Evolutionary conservation across 192 early-diverging fungal genomes (phyloP), one percentile per base, ranked within the genome.

Genomic region (Tieghemiomyces parasiticus): DNA sequence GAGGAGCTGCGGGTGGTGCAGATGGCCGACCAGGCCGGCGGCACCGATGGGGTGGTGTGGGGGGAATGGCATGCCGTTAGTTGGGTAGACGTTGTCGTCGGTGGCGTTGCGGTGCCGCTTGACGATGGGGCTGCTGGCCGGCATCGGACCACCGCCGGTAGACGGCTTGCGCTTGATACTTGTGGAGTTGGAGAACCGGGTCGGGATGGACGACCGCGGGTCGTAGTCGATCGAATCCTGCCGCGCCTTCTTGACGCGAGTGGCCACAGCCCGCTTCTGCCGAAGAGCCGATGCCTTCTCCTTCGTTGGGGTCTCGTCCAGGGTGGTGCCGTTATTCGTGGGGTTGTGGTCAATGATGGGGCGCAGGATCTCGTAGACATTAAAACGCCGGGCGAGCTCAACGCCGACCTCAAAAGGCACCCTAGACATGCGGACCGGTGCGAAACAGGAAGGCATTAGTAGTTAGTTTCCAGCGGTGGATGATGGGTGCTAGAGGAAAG

Each of bases 391-490:
- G 24, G 92, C 92, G 0, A 99, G 68, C 46, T 81, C 72, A 6
- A 88, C 77, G n/a, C 87, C 92, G 13, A 88, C 77, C 35, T 78
- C 76, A 67, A 85, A 89, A 2, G 95, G 95, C 8, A 99, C 83
- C 89, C 89, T 89, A 35, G 68, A 22, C 10, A 26, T 42, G 38
- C 19, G 46, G n/a, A n/a, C n/a, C n/a, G n/a, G n/a, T n/a, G n/a
- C n/a, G n/a, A n/a, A n/a, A n/a, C n/a, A n/a, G n/a, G n/a, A n/a
- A n/a, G n/a, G n/a, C n/a, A n/a, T n/a, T n/a, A n/a, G n/a, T n/a
- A n/a, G n/a, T n/a, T n/a, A n/a, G n/a, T n/a, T n/a, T n/a, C n/a
- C n/a, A n/a, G n/a, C n/a, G n/a, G n/a, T n/a, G n/a, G n/a, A n/a
- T n/a, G n/a, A n/a, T n/a, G n/a, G n/a, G n/a, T n/a, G n/a, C n/a